Evolutionary conservation across 2,329 filamentous ascomycete genomes (phyloP).

Genomic region (Neopestalotiopsis sp.): DNA sequence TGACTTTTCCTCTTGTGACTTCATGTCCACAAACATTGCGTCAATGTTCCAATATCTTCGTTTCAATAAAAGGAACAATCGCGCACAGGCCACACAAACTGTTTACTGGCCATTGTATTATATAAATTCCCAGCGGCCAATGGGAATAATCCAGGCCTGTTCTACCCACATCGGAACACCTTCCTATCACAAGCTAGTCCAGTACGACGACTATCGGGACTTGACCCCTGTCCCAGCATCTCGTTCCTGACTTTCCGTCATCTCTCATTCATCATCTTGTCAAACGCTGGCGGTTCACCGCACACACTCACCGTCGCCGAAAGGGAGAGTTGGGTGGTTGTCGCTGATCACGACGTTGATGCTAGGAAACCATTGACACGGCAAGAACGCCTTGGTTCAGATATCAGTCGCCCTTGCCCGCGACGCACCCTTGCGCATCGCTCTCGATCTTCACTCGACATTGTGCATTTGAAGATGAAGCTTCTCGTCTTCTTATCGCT

Average conservation of each 20-base stretch:
- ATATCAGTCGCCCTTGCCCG: background rate
- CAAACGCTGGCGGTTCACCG: background rate
- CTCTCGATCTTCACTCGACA: background rate
- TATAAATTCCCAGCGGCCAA: background rate
- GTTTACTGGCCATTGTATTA: background rate
- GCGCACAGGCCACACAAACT: background rate
- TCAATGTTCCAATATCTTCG: background rate
- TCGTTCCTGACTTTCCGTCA: background rate
- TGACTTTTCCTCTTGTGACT: background rate
- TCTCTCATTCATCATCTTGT: background rate
- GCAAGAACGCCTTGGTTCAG: background rate
- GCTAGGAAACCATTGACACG: background rate
- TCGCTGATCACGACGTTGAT: background rate
- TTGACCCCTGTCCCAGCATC: background rate
- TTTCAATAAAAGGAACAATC: background rate
- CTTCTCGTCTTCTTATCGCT: background rate
- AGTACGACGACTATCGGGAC: background rate
- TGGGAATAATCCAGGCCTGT: background rate
- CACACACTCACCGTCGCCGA: background rate
- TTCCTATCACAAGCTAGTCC: slow-evolving; percentile 2
- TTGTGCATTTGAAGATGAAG: background rate
- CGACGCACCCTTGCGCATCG: background rate
- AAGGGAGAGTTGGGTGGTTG: background rate
- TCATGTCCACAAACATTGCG: background rate
- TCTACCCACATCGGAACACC: background rate